These are phyloP conservation scores for Gossypium gossypioides DNA, from an alignment of 441 rosid species.

Conservation along the genomic window DNA sequence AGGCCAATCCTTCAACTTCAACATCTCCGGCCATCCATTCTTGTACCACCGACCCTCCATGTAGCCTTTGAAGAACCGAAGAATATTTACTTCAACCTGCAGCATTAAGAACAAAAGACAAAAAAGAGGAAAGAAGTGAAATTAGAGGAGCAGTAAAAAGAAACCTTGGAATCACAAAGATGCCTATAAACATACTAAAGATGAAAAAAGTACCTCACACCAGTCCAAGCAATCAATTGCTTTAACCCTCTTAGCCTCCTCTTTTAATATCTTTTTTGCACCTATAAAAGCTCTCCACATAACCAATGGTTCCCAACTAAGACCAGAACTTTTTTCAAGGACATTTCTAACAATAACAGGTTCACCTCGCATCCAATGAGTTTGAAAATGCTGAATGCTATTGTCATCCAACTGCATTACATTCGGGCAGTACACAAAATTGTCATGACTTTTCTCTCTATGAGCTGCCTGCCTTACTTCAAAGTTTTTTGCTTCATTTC, in stretches of 20 bases:
- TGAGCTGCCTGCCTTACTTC: slow-evolving; percentile 34
- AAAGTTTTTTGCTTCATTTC: slow-evolving; percentile 18
- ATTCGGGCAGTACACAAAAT: slow-evolving; percentile 29
- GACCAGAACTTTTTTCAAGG: slow-evolving; percentile 25
- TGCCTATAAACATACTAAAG: background rate
- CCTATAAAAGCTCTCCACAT: slow-evolving; percentile 32
- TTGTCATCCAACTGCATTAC: slow-evolving; percentile 23
- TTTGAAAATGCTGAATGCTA: slow-evolving; percentile 29
- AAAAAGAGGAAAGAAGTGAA: background rate
- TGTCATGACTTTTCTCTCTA: slow-evolving; percentile 26
- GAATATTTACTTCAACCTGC: slow-evolving; percentile 31
- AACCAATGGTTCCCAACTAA: slow-evolving; percentile 36
- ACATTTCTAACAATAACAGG: slow-evolving; percentile 26
- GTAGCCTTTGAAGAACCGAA: slow-evolving; percentile 35
- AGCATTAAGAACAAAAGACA: slow-evolving; percentile 6
- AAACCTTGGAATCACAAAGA: background rate
- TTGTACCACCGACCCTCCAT: slow-evolving; percentile 26
- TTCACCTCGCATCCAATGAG: slow-evolving; percentile 31
- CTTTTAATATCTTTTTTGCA: slow-evolving; percentile 21
- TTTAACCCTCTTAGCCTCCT: slow-evolving; percentile 17
- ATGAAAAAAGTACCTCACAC: slow-evolving; percentile 23
- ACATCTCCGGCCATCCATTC: slow-evolving; percentile 33
- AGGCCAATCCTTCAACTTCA: slow-evolving; percentile 42
- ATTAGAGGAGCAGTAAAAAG: background rate
- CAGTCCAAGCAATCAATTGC: slow-evolving; percentile 33